A percentile compares a stretch with the other conserved stretches of the same genome.
Conservation (phyloP, 768 basidiomycete genomes). For the Agaricus sinodeliciosus region DNA sequence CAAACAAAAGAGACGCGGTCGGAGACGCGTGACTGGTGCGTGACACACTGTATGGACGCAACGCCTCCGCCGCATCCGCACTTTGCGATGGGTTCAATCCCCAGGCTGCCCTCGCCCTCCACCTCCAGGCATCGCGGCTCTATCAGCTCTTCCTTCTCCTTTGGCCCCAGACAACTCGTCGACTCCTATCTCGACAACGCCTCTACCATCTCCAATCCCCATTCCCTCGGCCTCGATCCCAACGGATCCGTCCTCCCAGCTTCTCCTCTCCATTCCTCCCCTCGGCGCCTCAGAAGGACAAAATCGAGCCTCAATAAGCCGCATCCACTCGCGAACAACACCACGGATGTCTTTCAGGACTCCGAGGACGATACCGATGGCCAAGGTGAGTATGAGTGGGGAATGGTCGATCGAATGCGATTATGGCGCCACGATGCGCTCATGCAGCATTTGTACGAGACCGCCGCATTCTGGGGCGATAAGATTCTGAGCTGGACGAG, state of each 20-base stretch:
- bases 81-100: conserved; percentile 39
- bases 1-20: neutral
- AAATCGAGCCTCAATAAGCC: conserved; percentile 42
- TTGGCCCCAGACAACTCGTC: conserved; percentile 71
- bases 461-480: conserved; percentile 98
- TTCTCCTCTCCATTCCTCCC: conserved; percentile 67
- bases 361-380: conserved; percentile 54
- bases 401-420: conserved; percentile 91
- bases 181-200: conserved; percentile 65
- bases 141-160: conserved; percentile 77
- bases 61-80: conserved; percentile 45
- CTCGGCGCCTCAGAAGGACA: conserved; percentile 45
- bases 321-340: conserved; percentile 77
- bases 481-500: conserved; percentile 96
- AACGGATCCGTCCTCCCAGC: conserved; percentile 72
- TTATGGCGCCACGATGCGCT: conserved; percentile 97
- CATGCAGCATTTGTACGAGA: conserved; percentile 97
- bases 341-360: conserved; percentile 70
- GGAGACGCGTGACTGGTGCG: neutral
- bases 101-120: conserved; percentile 48
- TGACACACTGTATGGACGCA: conserved; percentile 24
- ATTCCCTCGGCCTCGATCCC: conserved; percentile 67
- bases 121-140: conserved; percentile 58
- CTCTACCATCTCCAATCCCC: conserved; percentile 47
- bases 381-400: conserved; percentile 64